Base-by-base conservation (phyloP, 768 basidiomycete species). In the Amanita inopinata region DNA sequence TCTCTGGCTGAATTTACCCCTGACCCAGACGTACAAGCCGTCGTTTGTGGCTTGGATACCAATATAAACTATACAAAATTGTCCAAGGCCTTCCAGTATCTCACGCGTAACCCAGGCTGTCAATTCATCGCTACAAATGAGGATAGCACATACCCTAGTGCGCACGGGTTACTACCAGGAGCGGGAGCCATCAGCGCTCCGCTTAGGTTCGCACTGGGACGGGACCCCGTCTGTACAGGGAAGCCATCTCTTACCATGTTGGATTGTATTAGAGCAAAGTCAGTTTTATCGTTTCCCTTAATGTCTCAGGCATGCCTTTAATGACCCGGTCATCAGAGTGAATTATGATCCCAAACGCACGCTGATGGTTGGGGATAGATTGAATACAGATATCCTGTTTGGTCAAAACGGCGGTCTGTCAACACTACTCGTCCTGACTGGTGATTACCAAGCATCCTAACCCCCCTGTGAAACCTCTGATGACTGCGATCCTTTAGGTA, bases 331-430 rank as follows among this genome's bases (percentile, higher is more conserved):
- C 15, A 14, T 6, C 53, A 96, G 92, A 61, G 79, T 93, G 51
- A 59, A 85, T 35, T 92, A 89, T 58, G 85, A 98, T 61, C 88
- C 88, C 32, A 65, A 71, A 47, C 69, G 80, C 40, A 92, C 93
- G 11, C 78, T 98, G 58, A 97, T 99, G 90, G 71, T 98, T 33
- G 94, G 94, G 31, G 94, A 99, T 64, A 77, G 94, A 47, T 71
- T 99, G 50, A 84, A 88, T 58, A 98, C 96, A 4, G 94, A 99
- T 61, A 97, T 99, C 52, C 63, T 85, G 39, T 99, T 98, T 54
- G 96, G 94, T 38, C 73, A 87, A 57, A 74, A 75, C 34, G 89
- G 90, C 31, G 89, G 89, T 19, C 70, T 96, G 15, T 61, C 83
- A 12, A 97, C 94, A 0, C 67, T 97, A 44, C 78, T 97, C 31